A percentile compares a stretch with the other conserved stretches of the same genome.
These are phyloP conservation scores for Pisolithus microcarpus DNA, from an alignment of 768 basidiomycete genomes.

Conservation along the genomic window DNA sequence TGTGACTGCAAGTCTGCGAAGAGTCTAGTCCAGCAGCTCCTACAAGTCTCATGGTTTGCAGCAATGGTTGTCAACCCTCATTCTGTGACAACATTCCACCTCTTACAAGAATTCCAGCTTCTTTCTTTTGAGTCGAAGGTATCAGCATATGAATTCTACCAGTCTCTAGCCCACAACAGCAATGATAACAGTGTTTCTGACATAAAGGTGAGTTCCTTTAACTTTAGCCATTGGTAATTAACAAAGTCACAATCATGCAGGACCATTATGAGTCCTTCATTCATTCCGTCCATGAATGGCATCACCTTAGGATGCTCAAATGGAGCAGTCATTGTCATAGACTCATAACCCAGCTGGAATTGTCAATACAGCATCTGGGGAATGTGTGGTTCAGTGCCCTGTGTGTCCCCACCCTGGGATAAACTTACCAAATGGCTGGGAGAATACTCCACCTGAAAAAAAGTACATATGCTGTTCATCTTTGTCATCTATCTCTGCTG, in stretches of 20 bases:
- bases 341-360: not conserved
- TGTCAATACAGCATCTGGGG: not conserved
- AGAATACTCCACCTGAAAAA: not conserved
- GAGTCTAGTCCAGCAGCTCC: slow-evolving; percentile 24
- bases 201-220: slow-evolving; percentile 7
- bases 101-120: slow-evolving; percentile 27
- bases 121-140: slow-evolving; percentile 27
- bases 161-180: slow-evolving; percentile 14
- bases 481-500: not conserved
- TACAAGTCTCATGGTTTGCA: slow-evolving; percentile 25
- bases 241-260: not conserved
- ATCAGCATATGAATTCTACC: slow-evolving; percentile 28
- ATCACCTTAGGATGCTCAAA: slow-evolving; percentile 9
- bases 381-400: slow-evolving; percentile 8
- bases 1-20: slow-evolving; percentile 22
- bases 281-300: slow-evolving; percentile 6
- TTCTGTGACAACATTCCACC: slow-evolving; percentile 24
- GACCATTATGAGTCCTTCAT: slow-evolving; percentile 11
- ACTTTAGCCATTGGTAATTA: not conserved
- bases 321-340: slow-evolving; percentile 8
- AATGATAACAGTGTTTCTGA: slow-evolving; percentile 24
- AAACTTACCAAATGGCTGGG: slow-evolving; percentile 1
- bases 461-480: not conserved
- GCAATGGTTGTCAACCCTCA: slow-evolving; percentile 21
- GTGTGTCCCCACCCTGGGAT: slow-evolving; percentile 10